These are phyloP conservation scores for Colletotrichum higginsianum DNA, from an alignment of 2,329 filamentous ascomycete species.

Conservation along the genomic window DNA sequence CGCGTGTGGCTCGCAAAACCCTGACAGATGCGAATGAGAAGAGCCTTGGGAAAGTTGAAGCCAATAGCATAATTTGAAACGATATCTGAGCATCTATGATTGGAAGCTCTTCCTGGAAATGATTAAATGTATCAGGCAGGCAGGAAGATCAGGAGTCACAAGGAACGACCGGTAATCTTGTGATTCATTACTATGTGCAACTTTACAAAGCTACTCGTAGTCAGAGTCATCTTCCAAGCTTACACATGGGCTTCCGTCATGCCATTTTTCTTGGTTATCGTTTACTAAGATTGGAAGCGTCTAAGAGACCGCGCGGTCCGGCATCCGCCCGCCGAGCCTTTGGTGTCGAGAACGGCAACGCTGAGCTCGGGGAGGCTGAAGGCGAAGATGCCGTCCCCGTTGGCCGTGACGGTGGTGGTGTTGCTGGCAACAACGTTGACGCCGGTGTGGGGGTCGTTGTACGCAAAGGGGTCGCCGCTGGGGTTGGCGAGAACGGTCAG, in stretches of 20 bases:
- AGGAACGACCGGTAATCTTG: not conserved
- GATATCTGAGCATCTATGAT: no score
- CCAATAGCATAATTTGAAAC: no score
- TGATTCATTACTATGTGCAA: not conserved
- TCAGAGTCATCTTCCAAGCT: not conserved
- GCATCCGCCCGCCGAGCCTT: not conserved
- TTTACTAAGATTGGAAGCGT: not conserved
- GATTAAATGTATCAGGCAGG: not conserved
- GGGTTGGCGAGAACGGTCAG: conserved; percentile 63
- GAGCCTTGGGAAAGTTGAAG: no score
- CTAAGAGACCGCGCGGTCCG: not conserved
- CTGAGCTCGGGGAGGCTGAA: conserved; percentile 70
- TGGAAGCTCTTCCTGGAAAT: no score
- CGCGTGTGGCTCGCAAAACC: not conserved
- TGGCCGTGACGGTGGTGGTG: conserved; percentile 57
- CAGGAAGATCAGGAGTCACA: not conserved
- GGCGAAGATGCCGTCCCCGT: conserved; percentile 62
- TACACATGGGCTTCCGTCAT: not conserved
- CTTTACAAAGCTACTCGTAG: no score
- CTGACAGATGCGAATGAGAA: not conserved
- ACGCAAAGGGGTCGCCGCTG: conserved; percentile 56
- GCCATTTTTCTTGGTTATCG: no score
- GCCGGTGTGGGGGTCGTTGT: conserved; percentile 60
- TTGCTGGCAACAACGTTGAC: conserved; percentile 65
- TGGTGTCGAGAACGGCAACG: conserved; percentile 68